phyloP scores from a whole-genome alignment of 2,329 filamentous ascomycete species.

The Alternaria panax region DNA sequence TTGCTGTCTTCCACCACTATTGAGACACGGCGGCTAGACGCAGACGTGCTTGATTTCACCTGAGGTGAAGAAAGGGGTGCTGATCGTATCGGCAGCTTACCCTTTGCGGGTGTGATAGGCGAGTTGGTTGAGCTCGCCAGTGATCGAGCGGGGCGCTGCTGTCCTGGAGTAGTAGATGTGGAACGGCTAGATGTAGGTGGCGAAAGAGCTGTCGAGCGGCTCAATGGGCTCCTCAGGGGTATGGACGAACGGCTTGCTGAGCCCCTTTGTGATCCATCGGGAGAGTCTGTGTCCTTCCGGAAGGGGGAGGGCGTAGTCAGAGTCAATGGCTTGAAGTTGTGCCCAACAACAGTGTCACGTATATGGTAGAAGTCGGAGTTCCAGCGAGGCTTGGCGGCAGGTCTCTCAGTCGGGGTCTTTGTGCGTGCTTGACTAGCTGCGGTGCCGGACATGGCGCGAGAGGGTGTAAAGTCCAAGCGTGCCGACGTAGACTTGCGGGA shows the following conservation, averaged over 20 bases:
- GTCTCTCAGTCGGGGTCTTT: constrained; percentile 39
- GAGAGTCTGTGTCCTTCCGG: constrained; percentile 27
- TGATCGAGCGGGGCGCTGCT: constrained; percentile 36
- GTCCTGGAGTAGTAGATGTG: constrained; percentile 42
- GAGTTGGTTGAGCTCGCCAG: constrained; percentile 41
- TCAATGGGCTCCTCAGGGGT: constrained; percentile 46
- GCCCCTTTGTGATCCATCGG: constrained; percentile 31
- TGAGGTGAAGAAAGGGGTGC: constrained; percentile 31
- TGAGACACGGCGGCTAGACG: constrained; percentile 34
- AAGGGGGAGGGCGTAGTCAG: constrained; percentile 47
- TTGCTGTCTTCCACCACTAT: constrained; percentile 31
- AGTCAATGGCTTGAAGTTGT: constrained; percentile 48
- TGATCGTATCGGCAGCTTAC: constrained; percentile 27
- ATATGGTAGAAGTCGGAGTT: constrained; percentile 47
- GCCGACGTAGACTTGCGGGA: constrained; percentile 33
- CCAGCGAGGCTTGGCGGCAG: constrained; percentile 48
- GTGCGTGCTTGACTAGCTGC: constrained; percentile 34
- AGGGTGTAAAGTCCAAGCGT: constrained; percentile 30
- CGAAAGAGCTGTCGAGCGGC: constrained; percentile 37
- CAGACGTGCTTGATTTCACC: constrained; percentile 26
- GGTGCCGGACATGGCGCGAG: constrained; percentile 37
- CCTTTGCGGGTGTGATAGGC: constrained; percentile 41
- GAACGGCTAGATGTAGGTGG: constrained; percentile 31
- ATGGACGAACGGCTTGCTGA: constrained; percentile 42
- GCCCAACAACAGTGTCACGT: constrained; percentile 49